Percentiles rank a stretch among this genome's conserved stretches.
Evolutionary conservation across 2,329 filamentous ascomycete genomes (phyloP).

Genomic region (Aspergillus fumigatus): DNA sequence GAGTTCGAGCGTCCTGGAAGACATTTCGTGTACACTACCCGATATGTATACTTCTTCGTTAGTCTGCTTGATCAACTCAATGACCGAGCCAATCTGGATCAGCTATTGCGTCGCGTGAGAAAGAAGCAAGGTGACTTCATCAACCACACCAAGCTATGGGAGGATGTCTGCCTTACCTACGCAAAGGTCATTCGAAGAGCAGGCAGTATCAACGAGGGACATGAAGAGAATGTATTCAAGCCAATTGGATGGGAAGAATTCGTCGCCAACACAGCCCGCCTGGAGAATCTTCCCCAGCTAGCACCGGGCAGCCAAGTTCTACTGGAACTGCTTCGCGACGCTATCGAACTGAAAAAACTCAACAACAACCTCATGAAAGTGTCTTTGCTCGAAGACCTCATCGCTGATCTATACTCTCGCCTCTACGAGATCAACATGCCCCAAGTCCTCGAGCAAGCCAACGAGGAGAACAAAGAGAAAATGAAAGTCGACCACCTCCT

Average conservation of each 20-base stretch:
- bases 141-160: slow-evolving; percentile 60
- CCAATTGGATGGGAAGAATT: slow-evolving; percentile 63
- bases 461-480: slow-evolving; percentile 44
- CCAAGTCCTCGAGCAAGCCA: slow-evolving; percentile 36
- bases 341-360: slow-evolving; percentile 67
- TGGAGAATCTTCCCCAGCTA: slow-evolving; percentile 57
- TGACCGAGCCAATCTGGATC: slow-evolving; percentile 72
- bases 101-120: slow-evolving; percentile 71
- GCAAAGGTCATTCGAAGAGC: slow-evolving; percentile 55
- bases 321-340: slow-evolving; percentile 61
- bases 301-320: slow-evolving; percentile 44
- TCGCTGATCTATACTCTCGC: slow-evolving; percentile 80
- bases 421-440: slow-evolving; percentile 37
- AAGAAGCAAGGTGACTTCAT: slow-evolving; percentile 74
- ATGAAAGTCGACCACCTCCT: slow-evolving; percentile 47
- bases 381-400: slow-evolving; percentile 82
- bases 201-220: slow-evolving; percentile 54
- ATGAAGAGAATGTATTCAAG: slow-evolving; percentile 63
- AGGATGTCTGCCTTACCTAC: slow-evolving; percentile 56
- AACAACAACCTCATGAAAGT: slow-evolving; percentile 87
- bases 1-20: slow-evolving; percentile 78
- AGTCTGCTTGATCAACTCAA: slow-evolving; percentile 67
- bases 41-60: slow-evolving; percentile 80
- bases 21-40: slow-evolving; percentile 86
- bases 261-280: slow-evolving; percentile 51